Percentiles rank a stretch among this genome's conserved stretches.
Evolutionary conservation across 2,329 filamentous ascomycete species (phyloP).

Genomic region (Samsoniella hepiali): DNA sequence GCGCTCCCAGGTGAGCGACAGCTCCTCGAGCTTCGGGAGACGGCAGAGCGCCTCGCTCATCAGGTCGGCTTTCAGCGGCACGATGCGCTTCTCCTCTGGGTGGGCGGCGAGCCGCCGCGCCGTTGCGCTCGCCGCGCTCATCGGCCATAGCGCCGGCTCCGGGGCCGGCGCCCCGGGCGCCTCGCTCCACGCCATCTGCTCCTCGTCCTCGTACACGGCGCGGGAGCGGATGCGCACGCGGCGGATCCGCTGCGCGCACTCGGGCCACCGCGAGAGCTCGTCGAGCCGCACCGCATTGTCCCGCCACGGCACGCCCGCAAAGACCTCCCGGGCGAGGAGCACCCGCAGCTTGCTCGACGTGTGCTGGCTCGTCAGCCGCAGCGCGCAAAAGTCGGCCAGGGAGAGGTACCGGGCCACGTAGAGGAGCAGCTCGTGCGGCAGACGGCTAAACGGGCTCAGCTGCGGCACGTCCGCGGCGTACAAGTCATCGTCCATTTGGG

Average conservation of each 20-base stretch:
- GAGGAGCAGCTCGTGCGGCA: conserved; percentile 41
- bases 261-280: conserved; percentile 41
- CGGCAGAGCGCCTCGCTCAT: conserved; percentile 7
- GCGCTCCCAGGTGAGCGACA: conserved; percentile 7
- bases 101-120: background rate
- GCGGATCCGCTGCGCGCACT: conserved; percentile 40
- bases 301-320: conserved; percentile 43
- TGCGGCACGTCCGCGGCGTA: conserved; percentile 4
- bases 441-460: conserved; percentile 11
- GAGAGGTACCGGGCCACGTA: conserved; percentile 43
- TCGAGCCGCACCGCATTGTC: conserved; percentile 44
- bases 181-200: conserved; percentile 2
- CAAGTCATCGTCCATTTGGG: conserved; percentile 2
- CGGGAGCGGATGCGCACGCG: conserved; percentile 2
- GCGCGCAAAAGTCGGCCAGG: conserved; percentile 35
- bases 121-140: background rate
- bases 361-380: conserved; percentile 39
- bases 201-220: conserved; percentile 14
- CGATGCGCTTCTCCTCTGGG: background rate
- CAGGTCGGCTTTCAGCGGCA: background rate
- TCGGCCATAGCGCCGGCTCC: background rate
- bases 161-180: background rate
- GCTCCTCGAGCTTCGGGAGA: conserved; percentile 2
- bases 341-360: conserved; percentile 43
- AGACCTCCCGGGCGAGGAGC: conserved; percentile 39